Evolutionary conservation across 2,329 filamentous ascomycete genomes (phyloP), one percentile per base, ranked within the genome.

Genomic region (Pseudocercospora cruenta): DNA sequence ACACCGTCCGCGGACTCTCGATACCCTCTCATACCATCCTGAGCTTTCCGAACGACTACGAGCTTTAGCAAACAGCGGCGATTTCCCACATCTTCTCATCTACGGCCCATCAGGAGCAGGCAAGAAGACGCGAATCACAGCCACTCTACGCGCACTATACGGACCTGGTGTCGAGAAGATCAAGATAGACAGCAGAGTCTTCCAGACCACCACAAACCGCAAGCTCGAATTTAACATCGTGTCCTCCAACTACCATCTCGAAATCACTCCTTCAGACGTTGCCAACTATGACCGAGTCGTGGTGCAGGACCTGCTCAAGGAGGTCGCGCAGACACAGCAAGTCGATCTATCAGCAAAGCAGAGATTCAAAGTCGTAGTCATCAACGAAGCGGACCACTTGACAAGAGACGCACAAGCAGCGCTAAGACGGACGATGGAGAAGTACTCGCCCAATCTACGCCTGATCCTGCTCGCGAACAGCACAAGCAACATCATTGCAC

Each of bases 161-260:
- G 95, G 95, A 0, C 90, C 94, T 0, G 94, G 95, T 51, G 95
- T 97, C n/a, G 96, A 99, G 77, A 98, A 97, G 85, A 99, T 99
- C 85, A 98, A 98, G 83, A 98, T 99, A 81, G 95, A 99, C 78
- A 92, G 93, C 12, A 91, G 95, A 70, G 91, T 97, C 66, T 99
- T 99, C 83, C 94, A 97, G 80, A 98, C 95, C 0, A 94, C 89
- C 22, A 74, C 90, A 76, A 98, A 97, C 80, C 93, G 95, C 78
- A 99, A 99, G 81, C 90, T 99, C 74, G 95, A 99, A 81, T 99
- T 99, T 87, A 99, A 97, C 82, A 96, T 99, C 70, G 95, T 99
- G 62, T 90, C 94, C 53, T 98, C 94, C 0, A 89, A 97, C 70
- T 99, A 99, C 82, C 95, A 99, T 80, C 90, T 99, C 73, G 95